Evolutionary conservation across 2,329 filamentous ascomycete genomes (phyloP).

Genomic region (Fusarium veterinarium): DNA sequence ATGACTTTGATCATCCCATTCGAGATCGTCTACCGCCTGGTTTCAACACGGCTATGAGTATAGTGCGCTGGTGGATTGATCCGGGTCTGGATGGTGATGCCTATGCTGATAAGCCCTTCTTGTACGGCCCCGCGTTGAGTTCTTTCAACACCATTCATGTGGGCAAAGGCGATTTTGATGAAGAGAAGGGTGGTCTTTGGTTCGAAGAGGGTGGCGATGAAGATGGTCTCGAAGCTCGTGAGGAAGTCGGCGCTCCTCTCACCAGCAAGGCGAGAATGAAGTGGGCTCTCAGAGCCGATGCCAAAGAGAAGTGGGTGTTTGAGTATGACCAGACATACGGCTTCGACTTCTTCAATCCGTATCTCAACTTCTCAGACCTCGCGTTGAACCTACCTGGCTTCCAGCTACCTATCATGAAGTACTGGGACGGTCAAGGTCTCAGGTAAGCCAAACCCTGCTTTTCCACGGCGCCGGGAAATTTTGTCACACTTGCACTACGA

Average conservation of each 20-base stretch:
- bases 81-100: slow-evolving; percentile 91
- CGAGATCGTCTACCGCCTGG: slow-evolving; percentile 86
- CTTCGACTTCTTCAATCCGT: slow-evolving; percentile 87
- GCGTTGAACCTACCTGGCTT: slow-evolving; percentile 79
- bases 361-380: slow-evolving; percentile 84
- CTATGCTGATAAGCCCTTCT: slow-evolving; percentile 84
- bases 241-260: slow-evolving; percentile 62
- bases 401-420: slow-evolving; percentile 77
- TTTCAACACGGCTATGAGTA: slow-evolving; percentile 84
- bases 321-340: slow-evolving; percentile 64
- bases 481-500: slow-evolving; percentile 32
- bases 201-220: slow-evolving; percentile 76
- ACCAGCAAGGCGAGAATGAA: slow-evolving; percentile 67
- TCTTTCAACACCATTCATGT: slow-evolving; percentile 83
- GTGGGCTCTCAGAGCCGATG: slow-evolving; percentile 64
- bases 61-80: slow-evolving; percentile 92
- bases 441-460: slow-evolving; percentile 64
- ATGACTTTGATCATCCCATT: slow-evolving; percentile 94
- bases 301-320: slow-evolving; percentile 66
- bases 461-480: background rate
- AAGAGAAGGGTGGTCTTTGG: slow-evolving; percentile 62
- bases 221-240: slow-evolving; percentile 60
- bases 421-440: slow-evolving; percentile 83
- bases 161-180: slow-evolving; percentile 63
- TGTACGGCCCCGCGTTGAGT: slow-evolving; percentile 85